These are phyloP conservation scores for Aspergillus flavus DNA, from an alignment of 2,329 filamentous ascomycete genomes.

Conservation along the genomic window DNA sequence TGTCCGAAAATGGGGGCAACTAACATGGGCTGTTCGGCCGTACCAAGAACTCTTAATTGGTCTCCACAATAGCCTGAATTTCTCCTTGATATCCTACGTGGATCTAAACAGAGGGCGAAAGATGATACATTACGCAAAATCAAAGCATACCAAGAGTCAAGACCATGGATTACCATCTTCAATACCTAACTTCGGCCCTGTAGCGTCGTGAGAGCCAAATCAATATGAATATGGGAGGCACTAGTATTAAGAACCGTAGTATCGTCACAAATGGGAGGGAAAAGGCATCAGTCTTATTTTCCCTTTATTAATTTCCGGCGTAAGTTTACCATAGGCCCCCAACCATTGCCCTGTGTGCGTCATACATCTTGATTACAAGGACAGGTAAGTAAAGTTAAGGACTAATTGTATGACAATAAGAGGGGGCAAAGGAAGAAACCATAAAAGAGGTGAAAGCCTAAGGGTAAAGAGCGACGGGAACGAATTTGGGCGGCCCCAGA, in stretches of 20 bases:
- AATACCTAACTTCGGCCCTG: background rate
- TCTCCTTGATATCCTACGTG: background rate
- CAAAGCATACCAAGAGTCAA: background rate
- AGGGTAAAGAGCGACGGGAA: slow-evolving; percentile 26
- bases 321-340: background rate
- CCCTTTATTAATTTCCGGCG: background rate
- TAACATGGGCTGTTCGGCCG: background rate
- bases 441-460: slow-evolving; percentile 23
- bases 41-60: background rate
- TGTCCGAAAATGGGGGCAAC: slow-evolving; percentile 9
- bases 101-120: background rate
- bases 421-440: background rate
- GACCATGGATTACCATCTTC: background rate
- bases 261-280: background rate
- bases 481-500: slow-evolving; percentile 20
- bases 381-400: background rate
- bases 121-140: background rate
- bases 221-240: background rate
- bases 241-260: background rate
- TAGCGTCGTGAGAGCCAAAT: background rate
- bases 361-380: background rate
- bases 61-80: background rate
- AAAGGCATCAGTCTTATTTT: background rate
- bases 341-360: background rate
- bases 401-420: background rate